Conservation (phyloP, 768 basidiomycete genomes). For the Russula lepida region DNA sequence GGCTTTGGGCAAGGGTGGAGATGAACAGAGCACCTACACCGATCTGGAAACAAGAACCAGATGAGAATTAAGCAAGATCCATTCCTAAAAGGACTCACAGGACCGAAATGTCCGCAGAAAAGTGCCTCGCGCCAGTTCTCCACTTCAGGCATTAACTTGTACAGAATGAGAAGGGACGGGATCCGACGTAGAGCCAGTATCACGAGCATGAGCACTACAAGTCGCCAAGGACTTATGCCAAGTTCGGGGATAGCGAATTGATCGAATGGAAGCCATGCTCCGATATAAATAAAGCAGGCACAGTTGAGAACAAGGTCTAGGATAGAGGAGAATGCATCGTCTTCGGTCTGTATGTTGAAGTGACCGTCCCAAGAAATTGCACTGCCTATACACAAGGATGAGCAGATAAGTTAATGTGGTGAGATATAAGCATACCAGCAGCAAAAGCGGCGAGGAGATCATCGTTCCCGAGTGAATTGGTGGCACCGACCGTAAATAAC, state of each 20-base stretch:
- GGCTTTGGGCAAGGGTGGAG: slow-evolving; percentile 58
- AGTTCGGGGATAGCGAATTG: slow-evolving; percentile 47
- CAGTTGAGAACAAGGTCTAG: slow-evolving; percentile 83
- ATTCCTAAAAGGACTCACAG: slow-evolving; percentile 18
- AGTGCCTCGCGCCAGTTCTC: slow-evolving; percentile 75
- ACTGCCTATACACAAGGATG: slow-evolving; percentile 43
- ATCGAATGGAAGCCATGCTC: slow-evolving; percentile 76
- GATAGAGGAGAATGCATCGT: slow-evolving; percentile 82
- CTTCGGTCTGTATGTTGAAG: slow-evolving; percentile 72
- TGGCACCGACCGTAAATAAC: slow-evolving; percentile 69
- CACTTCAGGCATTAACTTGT: slow-evolving; percentile 85
- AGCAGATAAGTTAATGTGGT: neutral
- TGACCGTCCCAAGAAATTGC: slow-evolving; percentile 91
- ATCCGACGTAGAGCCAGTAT: slow-evolving; percentile 75
- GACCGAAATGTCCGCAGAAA: slow-evolving; percentile 89
- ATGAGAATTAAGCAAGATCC: neutral
- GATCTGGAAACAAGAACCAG: slow-evolving; percentile 51
- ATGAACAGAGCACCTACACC: slow-evolving; percentile 91
- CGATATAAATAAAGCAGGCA: slow-evolving; percentile 74
- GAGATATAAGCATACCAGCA: slow-evolving; percentile 40
- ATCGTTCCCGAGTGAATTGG: slow-evolving; percentile 73
- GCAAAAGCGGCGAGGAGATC: slow-evolving; percentile 88
- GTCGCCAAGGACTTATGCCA: slow-evolving; percentile 60
- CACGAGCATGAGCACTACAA: slow-evolving; percentile 55
- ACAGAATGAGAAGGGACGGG: slow-evolving; percentile 67